Base-by-base conservation (phyloP, 495 filamentous ascomycete genomes). In the Penicillium fimorum region DNA sequence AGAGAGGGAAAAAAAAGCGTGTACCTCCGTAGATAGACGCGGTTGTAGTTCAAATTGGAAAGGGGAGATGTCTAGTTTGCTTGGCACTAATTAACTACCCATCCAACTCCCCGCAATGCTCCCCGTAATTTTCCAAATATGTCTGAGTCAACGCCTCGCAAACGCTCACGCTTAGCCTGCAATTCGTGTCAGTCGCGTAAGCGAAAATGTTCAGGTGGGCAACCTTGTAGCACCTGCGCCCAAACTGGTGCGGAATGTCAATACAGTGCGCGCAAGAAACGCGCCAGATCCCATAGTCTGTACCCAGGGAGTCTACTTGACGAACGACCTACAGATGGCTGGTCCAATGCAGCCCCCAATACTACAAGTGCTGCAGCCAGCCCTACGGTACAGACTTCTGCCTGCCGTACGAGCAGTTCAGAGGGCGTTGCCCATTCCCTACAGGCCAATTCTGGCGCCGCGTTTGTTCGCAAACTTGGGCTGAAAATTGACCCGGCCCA, bases 381-480 rank as follows among this genome's bases (percentile, higher is more conserved):
- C 18, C 45, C 47, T 42, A 15, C 52, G 4, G 49, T 63, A 17
- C 63, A 63, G 17, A 43, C 41, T 20, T 55, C 55, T 5, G 50
- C 53, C 15, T 53, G 22, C 38, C 47, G 38, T 15, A n/a, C 38
- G 1, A 59, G 55, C 10, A 44, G 42, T 5, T 17, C 45, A 12
- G 48, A 35, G 10, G 40, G 30, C 13, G 42, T 44, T 9, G 55
- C 53, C 22, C 53, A 66, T 17, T 70, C 76, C 6, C 69, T 82
- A 8, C 74, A 81, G 41, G 76, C 76, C 15, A 82, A 84, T 53
- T 82, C 79, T 5, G 80, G 80, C 1, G 79, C 81, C 5, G 81
- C 82, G 1, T 83, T 82, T 61, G 79, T 81, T 10, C 68, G 77
- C 50, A 76, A 72, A 42, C 63, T 85, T n/a, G 81, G 76, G 10